phyloP scores from a whole-genome alignment of 1,284 basidiomycete species.

The Somion occarium region DNA sequence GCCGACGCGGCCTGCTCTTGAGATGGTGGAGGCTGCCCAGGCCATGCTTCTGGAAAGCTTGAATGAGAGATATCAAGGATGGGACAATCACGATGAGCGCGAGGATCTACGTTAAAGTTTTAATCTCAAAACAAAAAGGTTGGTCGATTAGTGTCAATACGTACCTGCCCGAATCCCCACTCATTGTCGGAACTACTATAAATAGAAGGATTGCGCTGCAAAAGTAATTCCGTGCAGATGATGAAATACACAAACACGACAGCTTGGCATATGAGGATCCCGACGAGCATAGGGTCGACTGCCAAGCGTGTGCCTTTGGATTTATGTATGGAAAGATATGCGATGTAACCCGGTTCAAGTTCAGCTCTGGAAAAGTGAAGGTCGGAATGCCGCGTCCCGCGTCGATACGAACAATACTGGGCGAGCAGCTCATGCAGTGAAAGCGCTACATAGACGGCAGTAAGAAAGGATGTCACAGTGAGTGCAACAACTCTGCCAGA shows the following conservation, averaged over 20 bases:
- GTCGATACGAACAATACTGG: conserved; percentile 13
- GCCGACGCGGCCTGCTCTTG: not conserved
- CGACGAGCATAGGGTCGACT: conserved; percentile 37
- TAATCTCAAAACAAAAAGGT: too few relatives aligned
- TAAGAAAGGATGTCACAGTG: conserved; percentile 27
- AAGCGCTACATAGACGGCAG: conserved; percentile 26
- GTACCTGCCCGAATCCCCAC: conserved; percentile 13
- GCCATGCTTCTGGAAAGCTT: not conserved
- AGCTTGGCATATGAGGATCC: conserved; percentile 31
- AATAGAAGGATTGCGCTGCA: conserved; percentile 8
- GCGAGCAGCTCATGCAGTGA: conserved; percentile 30
- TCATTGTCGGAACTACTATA: conserved; percentile 5
- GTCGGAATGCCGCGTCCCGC: not conserved
- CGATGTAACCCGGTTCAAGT: not conserved
- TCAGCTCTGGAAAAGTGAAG: not conserved
- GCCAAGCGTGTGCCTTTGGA: conserved; percentile 16
- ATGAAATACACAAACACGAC: conserved; percentile 37
- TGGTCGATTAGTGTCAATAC: not conserved
- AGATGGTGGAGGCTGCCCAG: not conserved
- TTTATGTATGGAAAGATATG: not conserved
- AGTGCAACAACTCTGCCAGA: conserved; percentile 30
- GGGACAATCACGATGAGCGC: conserved; percentile 13
- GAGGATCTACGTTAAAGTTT: conserved; percentile 11
- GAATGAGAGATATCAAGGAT: not conserved
- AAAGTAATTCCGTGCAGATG: conserved; percentile 10